Conservation (phyloP, 2,329 filamentous ascomycete species). For the Pyrenophora graminea region DNA sequence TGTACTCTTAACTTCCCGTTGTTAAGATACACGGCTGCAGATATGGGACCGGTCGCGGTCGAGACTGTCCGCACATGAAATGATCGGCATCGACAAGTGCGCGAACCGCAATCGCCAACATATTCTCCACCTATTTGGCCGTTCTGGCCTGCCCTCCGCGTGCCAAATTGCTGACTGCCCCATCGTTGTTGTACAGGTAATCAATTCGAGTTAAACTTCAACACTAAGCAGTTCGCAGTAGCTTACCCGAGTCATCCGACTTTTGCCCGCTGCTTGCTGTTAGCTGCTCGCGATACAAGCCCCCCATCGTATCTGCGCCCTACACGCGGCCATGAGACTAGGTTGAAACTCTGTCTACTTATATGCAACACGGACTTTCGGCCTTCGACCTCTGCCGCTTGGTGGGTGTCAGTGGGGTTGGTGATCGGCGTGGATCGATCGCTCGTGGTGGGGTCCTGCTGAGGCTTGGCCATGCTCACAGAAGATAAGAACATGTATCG, state of each 20-base stretch:
- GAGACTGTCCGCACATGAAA: not conserved
- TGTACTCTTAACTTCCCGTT: no score
- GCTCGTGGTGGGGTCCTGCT: not conserved
- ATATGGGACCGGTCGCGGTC: no score
- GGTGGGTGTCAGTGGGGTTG: slow-evolving; percentile 1
- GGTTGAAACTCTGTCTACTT: not conserved
- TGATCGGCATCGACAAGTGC: not conserved
- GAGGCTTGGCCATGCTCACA: no score
- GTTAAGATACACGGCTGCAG: no score
- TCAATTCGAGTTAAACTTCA: slow-evolving; percentile 1
- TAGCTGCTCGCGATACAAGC: not conserved
- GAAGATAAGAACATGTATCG: no score
- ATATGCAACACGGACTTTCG: not conserved
- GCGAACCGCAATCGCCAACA: no score
- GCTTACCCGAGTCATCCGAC: not conserved
- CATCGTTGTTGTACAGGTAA: no score
- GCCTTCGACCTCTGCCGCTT: not conserved
- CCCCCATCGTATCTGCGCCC: slow-evolving; percentile 1
- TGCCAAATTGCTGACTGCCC: no score
- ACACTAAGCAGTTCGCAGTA: slow-evolving; percentile 6
- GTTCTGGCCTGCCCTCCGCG: no score
- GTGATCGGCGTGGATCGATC: slow-evolving; percentile 4
- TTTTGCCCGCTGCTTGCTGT: slow-evolving; percentile 4
- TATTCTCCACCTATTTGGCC: not conserved
- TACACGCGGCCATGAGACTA: slow-evolving; percentile 1